A percentile compares a stretch with the other conserved stretches of the same genome.
phyloP scores from a whole-genome alignment of 2,329 filamentous ascomycete species.

The Fusarium sterilihyphosum region DNA sequence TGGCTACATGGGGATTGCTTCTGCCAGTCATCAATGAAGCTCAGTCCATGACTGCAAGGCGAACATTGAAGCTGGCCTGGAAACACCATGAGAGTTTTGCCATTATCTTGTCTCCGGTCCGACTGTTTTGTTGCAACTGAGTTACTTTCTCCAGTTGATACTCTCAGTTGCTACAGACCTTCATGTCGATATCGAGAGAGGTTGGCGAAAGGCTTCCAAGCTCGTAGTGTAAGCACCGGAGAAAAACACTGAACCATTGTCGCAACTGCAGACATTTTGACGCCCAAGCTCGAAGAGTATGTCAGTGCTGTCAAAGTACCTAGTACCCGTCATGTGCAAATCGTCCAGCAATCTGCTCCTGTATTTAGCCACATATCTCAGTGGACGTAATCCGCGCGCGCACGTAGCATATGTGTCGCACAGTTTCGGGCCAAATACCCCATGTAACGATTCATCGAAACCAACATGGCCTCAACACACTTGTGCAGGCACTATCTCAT shows the following conservation, averaged over 20 bases:
- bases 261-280: not conserved
- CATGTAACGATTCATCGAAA: constrained; percentile 25
- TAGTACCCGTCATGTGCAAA: not conserved
- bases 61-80: not conserved
- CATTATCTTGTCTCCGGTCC: not conserved
- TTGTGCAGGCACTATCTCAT: constrained; percentile 40
- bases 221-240: not conserved
- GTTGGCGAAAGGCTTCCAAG: not conserved
- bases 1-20: not conserved
- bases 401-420: constrained; percentile 33
- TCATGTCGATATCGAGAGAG: not conserved
- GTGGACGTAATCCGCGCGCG: constrained; percentile 5
- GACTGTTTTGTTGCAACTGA: not conserved
- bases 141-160: not conserved
- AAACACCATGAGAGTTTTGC: not conserved
- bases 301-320: not conserved
- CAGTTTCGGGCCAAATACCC: constrained; percentile 23
- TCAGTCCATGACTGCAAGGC: not conserved
- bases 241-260: not conserved
- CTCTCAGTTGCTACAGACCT: not conserved
- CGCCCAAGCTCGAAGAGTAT: not conserved
- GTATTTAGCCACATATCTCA: constrained; percentile 9
- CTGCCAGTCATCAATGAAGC: not conserved
- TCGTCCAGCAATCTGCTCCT: constrained; percentile 7
- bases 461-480: constrained; percentile 32